These are phyloP conservation scores for Acmispon strigosus DNA, from an alignment of 306 rosid genomes.

Conservation along the genomic window DNA sequence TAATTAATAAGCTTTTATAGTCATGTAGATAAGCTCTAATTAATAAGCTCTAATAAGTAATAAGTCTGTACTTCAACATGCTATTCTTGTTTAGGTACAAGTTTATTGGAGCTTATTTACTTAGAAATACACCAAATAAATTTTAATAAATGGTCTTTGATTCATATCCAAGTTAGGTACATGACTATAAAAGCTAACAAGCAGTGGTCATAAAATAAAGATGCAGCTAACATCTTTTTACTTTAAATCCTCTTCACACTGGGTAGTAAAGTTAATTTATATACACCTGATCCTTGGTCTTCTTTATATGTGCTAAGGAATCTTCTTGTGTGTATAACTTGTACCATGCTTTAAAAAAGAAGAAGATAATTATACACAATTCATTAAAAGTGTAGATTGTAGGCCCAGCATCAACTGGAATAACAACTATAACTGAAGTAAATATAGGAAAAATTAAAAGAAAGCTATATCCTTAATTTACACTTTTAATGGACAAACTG, in stretches of 20 bases:
- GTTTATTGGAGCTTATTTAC: no score
- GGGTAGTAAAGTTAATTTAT: constrained; percentile 34
- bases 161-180: constrained; percentile 20
- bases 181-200: constrained; percentile 16
- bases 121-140: no score
- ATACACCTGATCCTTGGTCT: constrained; percentile 8
- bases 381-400: constrained; percentile 10
- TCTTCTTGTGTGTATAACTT: constrained; percentile 8
- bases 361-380: not conserved
- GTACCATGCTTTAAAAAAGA: constrained; percentile 23
- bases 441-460: constrained; percentile 7
- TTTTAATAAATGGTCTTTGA: no score
- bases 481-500: constrained; percentile 7
- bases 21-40: no score
- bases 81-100: no score
- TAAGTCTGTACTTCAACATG: no score
- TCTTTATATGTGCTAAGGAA: constrained; percentile 31
- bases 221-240: constrained; percentile 10
- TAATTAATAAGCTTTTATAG: no score
- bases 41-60: no score
- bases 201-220: constrained; percentile 41
- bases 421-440: constrained; percentile 71
- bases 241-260: constrained; percentile 31
- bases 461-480: constrained; percentile 8
- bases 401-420: constrained; percentile 48